Evolutionary conservation across 108 stramenopile species (phyloP).

Genomic region (Pelagomonas calceolata): DNA sequence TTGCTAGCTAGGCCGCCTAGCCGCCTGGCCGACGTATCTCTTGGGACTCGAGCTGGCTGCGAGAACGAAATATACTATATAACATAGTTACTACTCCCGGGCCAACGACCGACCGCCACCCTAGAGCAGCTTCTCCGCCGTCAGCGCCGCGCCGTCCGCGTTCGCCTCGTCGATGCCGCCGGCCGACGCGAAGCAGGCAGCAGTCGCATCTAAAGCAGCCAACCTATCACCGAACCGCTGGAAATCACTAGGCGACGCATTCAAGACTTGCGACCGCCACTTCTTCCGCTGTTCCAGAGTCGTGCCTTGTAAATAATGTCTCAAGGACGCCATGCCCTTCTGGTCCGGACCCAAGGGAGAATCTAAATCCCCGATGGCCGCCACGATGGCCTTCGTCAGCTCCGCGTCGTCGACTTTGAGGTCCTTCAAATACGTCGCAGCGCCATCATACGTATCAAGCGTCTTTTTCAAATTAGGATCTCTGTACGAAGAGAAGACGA

Average conservation of each 20-base stretch:
- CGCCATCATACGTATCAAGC: slow-evolving; percentile 81
- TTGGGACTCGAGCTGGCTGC: too few species aligned
- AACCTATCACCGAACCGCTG: slow-evolving; percentile 68
- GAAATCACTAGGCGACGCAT: slow-evolving; percentile 75
- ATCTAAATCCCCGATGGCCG: slow-evolving; percentile 87
- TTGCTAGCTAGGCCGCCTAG: too few species aligned
- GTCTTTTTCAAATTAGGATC: slow-evolving; percentile 84
- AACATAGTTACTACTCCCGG: too few species aligned
- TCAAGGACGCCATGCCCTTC: slow-evolving; percentile 64
- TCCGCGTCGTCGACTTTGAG: slow-evolving; percentile 64
- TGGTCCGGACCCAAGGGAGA: slow-evolving; percentile 71
- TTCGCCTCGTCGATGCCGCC: neutral
- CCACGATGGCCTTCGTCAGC: slow-evolving; percentile 70
- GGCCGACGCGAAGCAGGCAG: neutral
- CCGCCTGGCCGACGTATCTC: too few species aligned
- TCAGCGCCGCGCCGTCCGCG: neutral
- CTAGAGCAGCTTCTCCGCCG: too few species aligned
- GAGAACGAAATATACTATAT: too few species aligned
- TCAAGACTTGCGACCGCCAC: slow-evolving; percentile 71
- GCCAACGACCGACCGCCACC: too few species aligned
- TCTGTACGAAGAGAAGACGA: slow-evolving; percentile 80
- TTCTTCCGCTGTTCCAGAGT: slow-evolving; percentile 68
- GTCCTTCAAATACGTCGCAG: slow-evolving; percentile 60
- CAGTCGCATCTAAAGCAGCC: neutral
- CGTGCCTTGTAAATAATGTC: slow-evolving; percentile 66